Evolutionary conservation across 2,329 filamentous ascomycete genomes (phyloP), one percentile per base, ranked within the genome.

Genomic region (Arthrobotrys sinensis): DNA sequence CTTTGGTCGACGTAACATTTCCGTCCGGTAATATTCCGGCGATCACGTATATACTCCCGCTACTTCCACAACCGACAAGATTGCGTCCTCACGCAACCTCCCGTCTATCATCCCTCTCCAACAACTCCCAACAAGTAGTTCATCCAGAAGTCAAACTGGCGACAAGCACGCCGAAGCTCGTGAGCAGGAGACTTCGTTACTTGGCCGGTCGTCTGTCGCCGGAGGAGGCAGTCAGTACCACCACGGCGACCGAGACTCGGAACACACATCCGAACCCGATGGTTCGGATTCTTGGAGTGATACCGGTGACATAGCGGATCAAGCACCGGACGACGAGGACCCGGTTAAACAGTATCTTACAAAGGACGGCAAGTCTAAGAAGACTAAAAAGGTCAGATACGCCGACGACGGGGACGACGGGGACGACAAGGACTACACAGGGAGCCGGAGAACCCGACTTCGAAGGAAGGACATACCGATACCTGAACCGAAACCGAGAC

Each of bases 261-360:
- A 79, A 83, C 88, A 87, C 81, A 89, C 88, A 83, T 88, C 88
- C 82, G 87, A 87, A 71, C 90, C 89, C 80, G 86, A 84, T 78
- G 87, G 87, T 84, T 92, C 90, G 79, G 90, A 91, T 82, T 92
- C 92, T 82, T 97, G 93, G 94, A 94, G 93, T 83, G 94, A 97
- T 85, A 97, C 95, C 52, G 95, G 94, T 83, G 96, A 98, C 85
- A 90, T 98, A 82, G 93, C 93, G 83, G 95, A 97, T 86, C 95
- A 96, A 88, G 88, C 94, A 82, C 92, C 90, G 82, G 91, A 92
- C 87, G 90, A 91, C 83, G 90, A 95, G 85, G 93, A 97, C 84
- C 93, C 93, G 76, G 88, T 97, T 81, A 90, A 89, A 83, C 87
- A 90, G 81, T 90, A 90, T 81, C 85, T 91, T 75, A 90, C 93